Evolutionary conservation across 805 yeast genomes (phyloP).

Genomic region (Candida verbasci): DNA sequence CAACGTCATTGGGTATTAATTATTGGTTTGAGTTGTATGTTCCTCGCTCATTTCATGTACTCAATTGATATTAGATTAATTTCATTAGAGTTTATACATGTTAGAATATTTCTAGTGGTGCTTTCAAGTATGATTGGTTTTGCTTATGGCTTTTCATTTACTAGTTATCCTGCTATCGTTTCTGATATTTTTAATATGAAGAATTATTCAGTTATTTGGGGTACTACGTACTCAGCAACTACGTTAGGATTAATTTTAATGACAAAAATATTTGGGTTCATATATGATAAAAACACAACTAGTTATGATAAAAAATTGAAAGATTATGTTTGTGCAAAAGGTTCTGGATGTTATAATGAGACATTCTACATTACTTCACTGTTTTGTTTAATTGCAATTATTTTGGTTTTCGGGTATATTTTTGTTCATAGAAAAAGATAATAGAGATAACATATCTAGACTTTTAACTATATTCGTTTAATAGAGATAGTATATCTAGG

Average conservation of each 20-base stretch:
- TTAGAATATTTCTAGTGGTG: slow-evolving; percentile 18
- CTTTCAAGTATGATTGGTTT: slow-evolving; percentile 27
- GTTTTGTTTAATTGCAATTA: slow-evolving; percentile 17
- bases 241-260: slow-evolving; percentile 27
- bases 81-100: slow-evolving; percentile 10
- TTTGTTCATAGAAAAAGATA: slow-evolving; percentile 7
- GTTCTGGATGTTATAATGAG: slow-evolving; percentile 23
- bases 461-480: no score
- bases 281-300: slow-evolving; percentile 23
- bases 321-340: slow-evolving; percentile 21
- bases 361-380: slow-evolving; percentile 24
- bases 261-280: slow-evolving; percentile 27
- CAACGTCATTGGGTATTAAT: slow-evolving; percentile 32
- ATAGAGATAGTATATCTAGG: no score
- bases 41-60: slow-evolving; percentile 22
- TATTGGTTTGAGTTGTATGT: slow-evolving; percentile 24
- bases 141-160: slow-evolving; percentile 31
- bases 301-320: slow-evolving; percentile 12
- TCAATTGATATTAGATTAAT: slow-evolving; percentile 13
- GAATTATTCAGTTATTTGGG: slow-evolving; percentile 32
- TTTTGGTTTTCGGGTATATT: slow-evolving; percentile 18
- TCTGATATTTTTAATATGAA: slow-evolving; percentile 30
- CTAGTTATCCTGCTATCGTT: slow-evolving; percentile 30
- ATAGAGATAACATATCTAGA: no score
- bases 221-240: slow-evolving; percentile 28